Evolutionary conservation across 352 stramenopile species (phyloP), one percentile per base, ranked within the genome.

Genomic region (Pythium dissotocum): DNA sequence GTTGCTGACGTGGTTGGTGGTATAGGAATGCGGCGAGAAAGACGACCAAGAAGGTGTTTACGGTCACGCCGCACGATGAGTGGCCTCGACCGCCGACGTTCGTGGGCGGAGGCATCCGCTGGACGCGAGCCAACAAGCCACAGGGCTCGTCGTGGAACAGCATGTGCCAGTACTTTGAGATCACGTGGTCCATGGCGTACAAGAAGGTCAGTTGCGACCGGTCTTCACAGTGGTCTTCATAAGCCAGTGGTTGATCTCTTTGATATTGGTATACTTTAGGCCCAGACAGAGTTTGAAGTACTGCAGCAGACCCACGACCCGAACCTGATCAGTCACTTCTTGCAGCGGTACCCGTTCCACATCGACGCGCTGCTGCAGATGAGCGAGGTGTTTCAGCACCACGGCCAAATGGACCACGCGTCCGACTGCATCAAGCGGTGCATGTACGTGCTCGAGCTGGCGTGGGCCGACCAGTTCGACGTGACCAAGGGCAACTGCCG

Each of bases 41-140:
- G 64, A 82, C 72, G 30, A 83, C 80, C 24, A 94, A 93, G 70
- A 93, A 91, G 61, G 82, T 93, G 56, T 75, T 74, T 58, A 79
- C 91, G 55, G 85, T 95, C 21, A 90, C 85, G 5, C 84, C 87
- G 6, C 71, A 86, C n/a, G 85, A 94, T 53, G 79, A 93, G 48
- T 95, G 88, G 88, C 85, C 88, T 13, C 85, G 88, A n/a, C 88
- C 88, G 24, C 88, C 88, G 12, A 93, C 88, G 24, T 95, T 94
- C 61, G 83, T 94, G n/a, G 83, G 83, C 16, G 88, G 88, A 28
- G 88, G 88, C 46, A 94, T 95, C 61, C 87, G 87, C 38, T 95
- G 87, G 87, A 94, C 85, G 18, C 84, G 85, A 24, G 82, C 84
- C 14, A 90, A 93, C 67, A 93, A 93, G 42, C 88, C 86, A 0